These are phyloP conservation scores for Fusarium transvaalense DNA, from an alignment of 2,329 filamentous ascomycete genomes.

Conservation along the genomic window DNA sequence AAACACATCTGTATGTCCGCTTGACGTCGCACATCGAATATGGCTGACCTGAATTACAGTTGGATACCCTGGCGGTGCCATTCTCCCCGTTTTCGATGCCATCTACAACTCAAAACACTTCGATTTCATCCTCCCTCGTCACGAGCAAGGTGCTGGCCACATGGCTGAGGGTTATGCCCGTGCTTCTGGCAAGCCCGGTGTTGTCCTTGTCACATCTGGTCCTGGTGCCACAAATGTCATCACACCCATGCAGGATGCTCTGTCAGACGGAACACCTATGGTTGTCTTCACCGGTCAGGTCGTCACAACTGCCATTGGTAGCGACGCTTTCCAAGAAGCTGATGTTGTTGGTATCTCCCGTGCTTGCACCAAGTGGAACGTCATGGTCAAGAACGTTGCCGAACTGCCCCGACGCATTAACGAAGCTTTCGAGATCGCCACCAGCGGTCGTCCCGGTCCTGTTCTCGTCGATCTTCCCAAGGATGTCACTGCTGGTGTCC, in stretches of 20 bases:
- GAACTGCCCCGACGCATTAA: slow-evolving; percentile 95
- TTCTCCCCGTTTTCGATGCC: slow-evolving; percentile 97
- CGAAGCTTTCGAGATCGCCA: slow-evolving; percentile 98
- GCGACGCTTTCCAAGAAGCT: slow-evolving; percentile 92
- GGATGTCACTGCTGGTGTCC: slow-evolving; percentile 89
- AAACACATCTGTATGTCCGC: slow-evolving; percentile 90
- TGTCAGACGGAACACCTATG: slow-evolving; percentile 95
- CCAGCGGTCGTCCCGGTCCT: slow-evolving; percentile 90
- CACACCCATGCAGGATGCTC: slow-evolving; percentile 94
- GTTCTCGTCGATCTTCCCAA: slow-evolving; percentile 97
- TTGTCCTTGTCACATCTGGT: slow-evolving; percentile 96
- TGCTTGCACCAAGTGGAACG: slow-evolving; percentile 89
- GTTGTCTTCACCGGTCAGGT: slow-evolving; percentile 98
- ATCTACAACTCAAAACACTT: slow-evolving; percentile 99
- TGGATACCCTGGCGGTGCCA: slow-evolving; percentile 93
- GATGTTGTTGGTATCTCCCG: slow-evolving; percentile 94
- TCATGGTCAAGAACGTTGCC: slow-evolving; percentile 95
- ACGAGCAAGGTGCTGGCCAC: slow-evolving; percentile 98
- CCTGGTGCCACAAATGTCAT: slow-evolving; percentile 97
- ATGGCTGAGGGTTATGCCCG: slow-evolving; percentile 98
- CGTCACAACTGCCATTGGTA: slow-evolving; percentile 84
- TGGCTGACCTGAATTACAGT: slow-evolving; percentile 62
- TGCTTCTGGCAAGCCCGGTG: slow-evolving; percentile 91
- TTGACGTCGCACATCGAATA: slow-evolving; percentile 4
- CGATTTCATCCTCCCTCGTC: slow-evolving; percentile 92